Conservation (phyloP, 2,329 filamentous ascomycete species). For the Akanthomyces lecanii region DNA sequence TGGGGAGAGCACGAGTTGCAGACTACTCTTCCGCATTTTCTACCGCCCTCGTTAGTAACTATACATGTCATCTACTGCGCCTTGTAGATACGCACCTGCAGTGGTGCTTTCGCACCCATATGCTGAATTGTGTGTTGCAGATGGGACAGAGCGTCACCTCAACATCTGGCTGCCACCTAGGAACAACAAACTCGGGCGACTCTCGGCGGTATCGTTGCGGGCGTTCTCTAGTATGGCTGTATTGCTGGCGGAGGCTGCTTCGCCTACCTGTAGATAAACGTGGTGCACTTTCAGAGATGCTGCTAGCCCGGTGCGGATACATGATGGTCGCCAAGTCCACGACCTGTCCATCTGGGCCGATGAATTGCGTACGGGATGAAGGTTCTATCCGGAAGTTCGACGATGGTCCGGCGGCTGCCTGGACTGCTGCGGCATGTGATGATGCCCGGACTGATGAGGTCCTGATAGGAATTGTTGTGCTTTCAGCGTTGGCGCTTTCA, state of each 20-base stretch:
- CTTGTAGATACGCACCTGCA: conserved; percentile 59
- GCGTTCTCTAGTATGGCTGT: neutral
- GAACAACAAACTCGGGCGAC: conserved; percentile 51
- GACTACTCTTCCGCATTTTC: conserved; percentile 90
- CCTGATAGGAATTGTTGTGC: conserved; percentile 18
- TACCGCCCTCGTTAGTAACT: conserved; percentile 28
- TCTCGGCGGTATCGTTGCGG: neutral
- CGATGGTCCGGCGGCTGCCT: neutral
- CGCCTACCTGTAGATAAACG: neutral
- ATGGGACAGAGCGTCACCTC: conserved; percentile 83
- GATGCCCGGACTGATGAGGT: conserved; percentile 18
- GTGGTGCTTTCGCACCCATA: conserved; percentile 87
- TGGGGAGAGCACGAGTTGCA: conserved; percentile 89
- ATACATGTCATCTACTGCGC: neutral
- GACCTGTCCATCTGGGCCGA: conserved; percentile 2
- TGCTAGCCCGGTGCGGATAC: neutral
- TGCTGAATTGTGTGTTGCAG: conserved; percentile 72
- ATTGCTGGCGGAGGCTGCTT: conserved; percentile 3
- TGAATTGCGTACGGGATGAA: neutral
- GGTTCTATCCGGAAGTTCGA: neutral
- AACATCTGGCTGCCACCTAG: conserved; percentile 82
- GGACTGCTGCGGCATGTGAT: neutral
- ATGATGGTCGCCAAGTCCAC: conserved; percentile 10
- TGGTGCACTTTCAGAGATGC: neutral
- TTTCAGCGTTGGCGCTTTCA: conserved; percentile 6